Conservation (phyloP, 176 grass and related monocot species). For the Ampelocalamus luodianensis region DNA sequence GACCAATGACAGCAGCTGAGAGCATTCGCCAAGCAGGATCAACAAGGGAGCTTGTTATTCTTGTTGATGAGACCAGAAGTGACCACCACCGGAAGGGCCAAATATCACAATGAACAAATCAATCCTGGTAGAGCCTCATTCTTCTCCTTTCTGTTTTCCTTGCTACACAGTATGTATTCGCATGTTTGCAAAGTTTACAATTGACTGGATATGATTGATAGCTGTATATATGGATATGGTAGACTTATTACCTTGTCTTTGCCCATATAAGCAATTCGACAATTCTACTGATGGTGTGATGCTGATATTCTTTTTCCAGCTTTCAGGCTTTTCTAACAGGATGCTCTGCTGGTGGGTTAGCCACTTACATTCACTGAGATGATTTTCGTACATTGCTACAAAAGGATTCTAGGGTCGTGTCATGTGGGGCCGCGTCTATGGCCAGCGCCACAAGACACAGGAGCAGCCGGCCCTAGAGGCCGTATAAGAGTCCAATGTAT, state of each 20-base stretch:
- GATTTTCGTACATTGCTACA: slow-evolving; percentile 61
- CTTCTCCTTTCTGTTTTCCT: not conserved
- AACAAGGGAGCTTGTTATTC: too few relatives aligned
- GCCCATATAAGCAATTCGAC: slow-evolving; percentile 16
- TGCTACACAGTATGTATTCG: not conserved
- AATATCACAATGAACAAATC: too few relatives aligned
- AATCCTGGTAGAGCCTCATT: too few relatives aligned
- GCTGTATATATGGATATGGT: not conserved
- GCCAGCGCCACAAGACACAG: too few relatives aligned
- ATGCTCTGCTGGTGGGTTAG: slow-evolving; percentile 91
- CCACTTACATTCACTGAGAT: slow-evolving; percentile 87
- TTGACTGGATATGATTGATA: not conserved
- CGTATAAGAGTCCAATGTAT: too few relatives aligned
- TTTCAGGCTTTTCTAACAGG: slow-evolving; percentile 88
- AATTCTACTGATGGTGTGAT: slow-evolving; percentile 44
- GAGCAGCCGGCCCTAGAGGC: too few relatives aligned
- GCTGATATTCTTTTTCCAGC: slow-evolving; percentile 50
- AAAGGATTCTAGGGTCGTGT: slow-evolving; percentile 61
- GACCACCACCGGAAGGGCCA: too few relatives aligned
- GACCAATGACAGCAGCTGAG: too few relatives aligned
- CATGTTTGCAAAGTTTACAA: not conserved
- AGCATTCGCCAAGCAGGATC: too few relatives aligned
- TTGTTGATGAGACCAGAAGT: too few relatives aligned
- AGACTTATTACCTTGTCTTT: not conserved
- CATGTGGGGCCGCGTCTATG: too few relatives aligned